Base-by-base conservation (phyloP, 345 rosid genomes). In the Erodium maritimum region DNA sequence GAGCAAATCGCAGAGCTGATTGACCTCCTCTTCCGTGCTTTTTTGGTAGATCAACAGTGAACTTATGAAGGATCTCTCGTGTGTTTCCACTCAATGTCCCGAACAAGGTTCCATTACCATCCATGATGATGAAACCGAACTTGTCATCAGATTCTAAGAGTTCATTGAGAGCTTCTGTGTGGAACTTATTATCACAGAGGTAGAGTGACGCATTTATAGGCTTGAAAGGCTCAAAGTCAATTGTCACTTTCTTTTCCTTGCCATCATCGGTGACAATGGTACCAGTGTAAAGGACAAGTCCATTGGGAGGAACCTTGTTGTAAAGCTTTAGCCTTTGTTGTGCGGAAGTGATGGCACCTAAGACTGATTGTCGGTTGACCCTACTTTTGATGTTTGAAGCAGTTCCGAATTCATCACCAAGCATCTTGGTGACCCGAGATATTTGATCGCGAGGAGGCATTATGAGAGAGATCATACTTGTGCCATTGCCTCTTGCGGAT, bases 1-100 rank as follows among this genome's bases (percentile, higher is more conserved):
- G 73, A 1, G 75, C 74, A 69, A 78, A 74, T 17, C 75, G 68
- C 56, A 71, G 55, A 42, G 75, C 77, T n/a, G 82, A 71, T 56
- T 74, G 79, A 51, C 77, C 79, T 61, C 76, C 79, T 71, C 79
- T 71, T n/a, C 77, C 77, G 16, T 74, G 77, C 55, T 78, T 78
- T 69, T 64, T 78, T 11, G 76, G 79, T 19, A 77, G 72, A 59
- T 77, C 76, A 57, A 74, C 74, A 23, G 68, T 55, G 58, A 74
- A 77, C 57, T 74, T 77, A 59, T 71, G 69, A 23, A 77, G 62
- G 59, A 71, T 66, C 71, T 77, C 72, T 7, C 72, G 58, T 4
- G 70, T 77, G 52, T 69, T 71, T 20, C 79, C 82, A 21, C 70
- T 68, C 21, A 71, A 20, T 9, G 79, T 74, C 45, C 77, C 82